Evolutionary conservation across 129 eudicot species (phyloP).

Genomic region (Erigeron canadensis): DNA sequence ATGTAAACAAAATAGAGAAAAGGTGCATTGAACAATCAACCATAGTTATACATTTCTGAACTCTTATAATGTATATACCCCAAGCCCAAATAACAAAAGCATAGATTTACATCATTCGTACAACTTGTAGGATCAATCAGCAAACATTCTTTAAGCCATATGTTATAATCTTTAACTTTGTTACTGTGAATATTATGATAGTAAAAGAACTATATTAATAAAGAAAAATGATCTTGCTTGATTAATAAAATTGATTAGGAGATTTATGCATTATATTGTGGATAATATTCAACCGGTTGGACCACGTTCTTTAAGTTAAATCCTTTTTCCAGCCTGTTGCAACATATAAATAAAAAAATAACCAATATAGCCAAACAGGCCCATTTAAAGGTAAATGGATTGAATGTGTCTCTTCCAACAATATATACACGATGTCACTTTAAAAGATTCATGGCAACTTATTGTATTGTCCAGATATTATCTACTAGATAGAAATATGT

Average conservation of each 20-base stretch:
- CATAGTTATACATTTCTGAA: neutral
- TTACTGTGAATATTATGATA: neutral
- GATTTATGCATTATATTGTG: neutral
- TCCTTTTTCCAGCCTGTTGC: neutral
- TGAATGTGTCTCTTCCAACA: neutral
- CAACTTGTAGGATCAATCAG: neutral
- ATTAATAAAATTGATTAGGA: neutral
- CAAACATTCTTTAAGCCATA: neutral
- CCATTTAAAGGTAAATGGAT: neutral
- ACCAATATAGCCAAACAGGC: neutral
- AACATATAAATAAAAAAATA: neutral
- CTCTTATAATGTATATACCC: neutral
- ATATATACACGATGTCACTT: conserved; percentile 1
- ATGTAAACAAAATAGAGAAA: neutral
- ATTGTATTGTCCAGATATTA: neutral
- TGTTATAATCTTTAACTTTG: neutral
- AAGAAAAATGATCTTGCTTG: neutral
- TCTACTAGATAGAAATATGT: neutral
- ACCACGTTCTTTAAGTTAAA: neutral
- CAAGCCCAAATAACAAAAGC: neutral
- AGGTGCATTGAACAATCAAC: neutral
- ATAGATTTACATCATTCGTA: neutral
- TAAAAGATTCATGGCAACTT: neutral
- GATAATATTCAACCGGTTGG: neutral
- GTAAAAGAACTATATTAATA: neutral